phyloP scores from a whole-genome alignment of 75 land plant genomes.

The Azolla pinnata region DNA sequence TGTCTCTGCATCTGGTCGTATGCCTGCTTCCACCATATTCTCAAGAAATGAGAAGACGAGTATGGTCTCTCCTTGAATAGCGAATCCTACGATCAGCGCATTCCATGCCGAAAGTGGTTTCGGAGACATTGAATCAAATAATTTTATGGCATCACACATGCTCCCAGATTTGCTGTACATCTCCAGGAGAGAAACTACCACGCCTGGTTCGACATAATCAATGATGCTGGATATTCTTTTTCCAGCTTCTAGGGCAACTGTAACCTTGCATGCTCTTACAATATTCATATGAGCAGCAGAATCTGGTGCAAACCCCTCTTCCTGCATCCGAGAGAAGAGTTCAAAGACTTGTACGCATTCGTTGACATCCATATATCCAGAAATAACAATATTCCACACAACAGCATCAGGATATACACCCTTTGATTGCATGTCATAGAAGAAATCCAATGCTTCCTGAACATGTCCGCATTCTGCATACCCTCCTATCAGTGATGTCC shows the following conservation, averaged over 20 bases:
- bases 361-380: conserved; percentile 7
- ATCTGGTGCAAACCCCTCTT: conserved; percentile 12
- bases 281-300: conserved; percentile 12
- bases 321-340: conserved; percentile 7
- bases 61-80: no score
- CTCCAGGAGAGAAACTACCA: conserved; percentile 9
- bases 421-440: conserved; percentile 28
- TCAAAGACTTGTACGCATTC: conserved; percentile 1
- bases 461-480: conserved; percentile 38
- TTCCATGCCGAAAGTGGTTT: conserved; percentile 9
- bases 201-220: neutral
- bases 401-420: conserved; percentile 11
- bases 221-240: neutral
- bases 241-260: conserved; percentile 11
- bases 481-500: conserved; percentile 49
- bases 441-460: conserved; percentile 25
- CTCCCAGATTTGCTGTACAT: conserved; percentile 15
- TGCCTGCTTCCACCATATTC: no score
- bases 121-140: conserved; percentile 4
- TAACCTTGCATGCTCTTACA: conserved; percentile 6
- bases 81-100: no score
- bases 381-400: conserved; percentile 9
- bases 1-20: no score
- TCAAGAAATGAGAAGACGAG: no score
- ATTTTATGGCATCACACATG: conserved; percentile 6